Conservation (phyloP, 208 protist species). For the Leptomonas pyrrhocoris region DNA sequence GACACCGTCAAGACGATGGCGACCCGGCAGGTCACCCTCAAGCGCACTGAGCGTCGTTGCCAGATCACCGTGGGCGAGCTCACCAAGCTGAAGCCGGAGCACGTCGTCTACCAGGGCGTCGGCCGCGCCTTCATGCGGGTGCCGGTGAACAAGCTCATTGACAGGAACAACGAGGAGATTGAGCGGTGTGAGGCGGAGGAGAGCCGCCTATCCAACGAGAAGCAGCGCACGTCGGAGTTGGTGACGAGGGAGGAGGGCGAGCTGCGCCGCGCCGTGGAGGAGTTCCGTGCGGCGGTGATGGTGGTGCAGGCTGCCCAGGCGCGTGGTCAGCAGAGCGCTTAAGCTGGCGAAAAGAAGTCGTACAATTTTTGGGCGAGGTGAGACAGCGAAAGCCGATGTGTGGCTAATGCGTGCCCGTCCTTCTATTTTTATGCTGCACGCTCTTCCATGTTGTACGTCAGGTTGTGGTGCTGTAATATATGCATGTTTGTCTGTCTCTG, state of each 20-base stretch:
- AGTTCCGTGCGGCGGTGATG: constrained; percentile 61
- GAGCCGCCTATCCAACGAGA: constrained; percentile 72
- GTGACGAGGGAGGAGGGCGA: constrained; percentile 77
- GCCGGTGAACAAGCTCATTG: constrained; percentile 71
- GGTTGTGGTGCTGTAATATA: too few relatives aligned
- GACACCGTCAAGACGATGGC: constrained; percentile 85
- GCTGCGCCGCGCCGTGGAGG: constrained; percentile 65
- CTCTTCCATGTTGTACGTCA: neutral
- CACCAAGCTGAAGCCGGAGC: constrained; percentile 58
- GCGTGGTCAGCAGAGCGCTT: constrained; percentile 24
- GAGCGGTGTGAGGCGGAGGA: constrained; percentile 84
- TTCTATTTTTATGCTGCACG: constrained; percentile 1
- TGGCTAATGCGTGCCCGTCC: neutral
- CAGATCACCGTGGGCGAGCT: constrained; percentile 84
- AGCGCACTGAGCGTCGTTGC: constrained; percentile 68
- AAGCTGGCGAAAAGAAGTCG: neutral
- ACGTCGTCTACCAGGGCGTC: constrained; percentile 80
- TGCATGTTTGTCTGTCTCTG: too few relatives aligned
- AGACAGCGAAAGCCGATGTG: too few relatives aligned
- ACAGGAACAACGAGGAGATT: constrained; percentile 61
- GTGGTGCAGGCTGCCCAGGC: constrained; percentile 50
- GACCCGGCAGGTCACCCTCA: constrained; percentile 72
- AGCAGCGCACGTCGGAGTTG: constrained; percentile 78
- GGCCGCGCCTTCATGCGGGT: constrained; percentile 82
- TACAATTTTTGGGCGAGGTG: too few relatives aligned